Evolutionary conservation across 2,329 filamentous ascomycete genomes (phyloP).

Genomic region (Epichloe coenophiala): DNA sequence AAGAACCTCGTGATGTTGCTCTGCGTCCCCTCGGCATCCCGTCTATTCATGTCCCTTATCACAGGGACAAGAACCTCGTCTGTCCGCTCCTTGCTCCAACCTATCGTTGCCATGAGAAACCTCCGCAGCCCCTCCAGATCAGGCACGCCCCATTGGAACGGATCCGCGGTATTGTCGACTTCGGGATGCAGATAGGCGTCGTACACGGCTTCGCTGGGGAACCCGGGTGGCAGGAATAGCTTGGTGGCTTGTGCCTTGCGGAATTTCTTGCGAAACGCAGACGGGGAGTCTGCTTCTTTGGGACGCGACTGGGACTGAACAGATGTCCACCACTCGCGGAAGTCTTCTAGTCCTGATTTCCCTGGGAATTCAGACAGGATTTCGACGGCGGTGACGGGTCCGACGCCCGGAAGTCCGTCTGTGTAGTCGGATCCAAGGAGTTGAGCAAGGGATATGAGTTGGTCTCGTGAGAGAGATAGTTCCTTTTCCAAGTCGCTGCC

Average conservation of each 20-base stretch:
- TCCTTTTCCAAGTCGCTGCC: constrained; percentile 74
- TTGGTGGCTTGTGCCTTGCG: constrained; percentile 66
- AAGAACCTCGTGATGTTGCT: constrained; percentile 94
- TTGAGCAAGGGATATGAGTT: constrained; percentile 82
- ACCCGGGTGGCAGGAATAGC: constrained; percentile 68
- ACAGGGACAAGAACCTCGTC: constrained; percentile 95
- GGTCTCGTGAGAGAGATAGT: constrained; percentile 70
- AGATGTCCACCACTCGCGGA: constrained; percentile 75
- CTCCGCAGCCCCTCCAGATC: constrained; percentile 73
- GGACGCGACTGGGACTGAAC: constrained; percentile 57
- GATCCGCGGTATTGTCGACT: constrained; percentile 64
- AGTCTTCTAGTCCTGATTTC: constrained; percentile 49
- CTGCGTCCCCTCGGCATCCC: constrained; percentile 83
- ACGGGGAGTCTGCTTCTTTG: constrained; percentile 45
- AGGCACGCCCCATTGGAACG: constrained; percentile 91
- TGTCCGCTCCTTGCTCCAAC: constrained; percentile 82
- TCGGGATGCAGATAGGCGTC: constrained; percentile 77
- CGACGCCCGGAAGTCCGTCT: constrained; percentile 78
- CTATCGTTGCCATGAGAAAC: constrained; percentile 84
- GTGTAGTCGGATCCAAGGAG: constrained; percentile 91
- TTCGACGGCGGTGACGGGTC: constrained; percentile 87
- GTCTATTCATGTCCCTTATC: constrained; percentile 84
- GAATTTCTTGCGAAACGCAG: constrained; percentile 73
- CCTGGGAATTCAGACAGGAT: constrained; percentile 80
- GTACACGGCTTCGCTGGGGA: constrained; percentile 66